phyloP scores from a whole-genome alignment of 768 basidiomycete genomes.

The Lactarius hatsudake region DNA sequence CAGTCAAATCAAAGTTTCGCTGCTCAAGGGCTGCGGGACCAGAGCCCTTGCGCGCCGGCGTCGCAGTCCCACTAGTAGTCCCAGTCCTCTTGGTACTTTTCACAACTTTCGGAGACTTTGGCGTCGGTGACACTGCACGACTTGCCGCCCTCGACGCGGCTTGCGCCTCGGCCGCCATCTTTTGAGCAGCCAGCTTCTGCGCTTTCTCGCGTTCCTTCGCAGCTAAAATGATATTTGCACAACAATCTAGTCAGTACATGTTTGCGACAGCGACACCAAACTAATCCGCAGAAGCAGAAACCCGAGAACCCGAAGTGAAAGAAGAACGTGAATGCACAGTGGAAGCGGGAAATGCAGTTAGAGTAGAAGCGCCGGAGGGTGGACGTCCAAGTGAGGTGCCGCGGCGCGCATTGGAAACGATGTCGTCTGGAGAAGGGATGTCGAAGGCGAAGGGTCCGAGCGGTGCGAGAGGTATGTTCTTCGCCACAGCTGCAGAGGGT shows the following conservation, averaged over 20 bases:
- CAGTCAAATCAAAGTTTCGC: slow-evolving; percentile 68
- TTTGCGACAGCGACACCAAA: slow-evolving; percentile 21
- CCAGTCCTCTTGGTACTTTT: slow-evolving; percentile 44
- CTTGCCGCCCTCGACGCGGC: slow-evolving; percentile 19
- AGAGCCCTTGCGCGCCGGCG: slow-evolving; percentile 37
- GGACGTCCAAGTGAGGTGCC: slow-evolving; percentile 57
- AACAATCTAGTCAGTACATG: slow-evolving; percentile 36
- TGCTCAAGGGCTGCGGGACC: slow-evolving; percentile 48
- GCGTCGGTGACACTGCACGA: slow-evolving; percentile 25
- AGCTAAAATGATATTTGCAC: slow-evolving; percentile 46
- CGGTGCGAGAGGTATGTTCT: slow-evolving; percentile 14
- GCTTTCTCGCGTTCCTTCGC: slow-evolving; percentile 79
- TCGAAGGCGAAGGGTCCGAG: slow-evolving; percentile 60
- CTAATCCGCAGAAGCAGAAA: slow-evolving; percentile 35
- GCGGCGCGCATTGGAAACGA: slow-evolving; percentile 75
- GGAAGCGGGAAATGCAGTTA: slow-evolving; percentile 30
- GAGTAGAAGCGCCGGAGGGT: slow-evolving; percentile 27
- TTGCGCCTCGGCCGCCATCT: slow-evolving; percentile 40
- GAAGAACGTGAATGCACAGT: slow-evolving; percentile 26
- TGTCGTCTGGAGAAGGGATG: slow-evolving; percentile 88
- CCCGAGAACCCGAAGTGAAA: slow-evolving; percentile 36
- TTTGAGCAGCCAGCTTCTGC: slow-evolving; percentile 49
- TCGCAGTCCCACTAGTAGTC: slow-evolving; percentile 28
- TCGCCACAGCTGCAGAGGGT: slow-evolving; percentile 5
- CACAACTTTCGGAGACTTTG: slow-evolving; percentile 16